Percentiles rank a stretch among this genome's conserved stretches.
phyloP scores from a whole-genome alignment of 129 eudicot genomes.

The Pulicaria dysenterica region DNA sequence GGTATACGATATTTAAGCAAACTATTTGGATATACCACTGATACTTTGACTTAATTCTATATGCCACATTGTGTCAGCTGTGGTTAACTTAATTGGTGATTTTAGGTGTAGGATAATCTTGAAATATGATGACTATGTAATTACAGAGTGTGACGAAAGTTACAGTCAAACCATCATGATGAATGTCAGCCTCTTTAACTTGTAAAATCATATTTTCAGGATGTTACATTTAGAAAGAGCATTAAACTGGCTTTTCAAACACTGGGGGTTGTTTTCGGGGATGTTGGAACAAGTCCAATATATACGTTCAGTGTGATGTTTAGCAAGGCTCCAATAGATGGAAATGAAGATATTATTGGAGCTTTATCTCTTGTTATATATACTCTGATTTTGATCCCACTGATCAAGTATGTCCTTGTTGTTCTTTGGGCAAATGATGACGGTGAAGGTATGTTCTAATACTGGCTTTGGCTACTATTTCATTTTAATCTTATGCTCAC shows the following conservation, averaged over 20 bases:
- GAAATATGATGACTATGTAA: neutral
- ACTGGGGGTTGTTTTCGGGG: slow-evolving; percentile 98
- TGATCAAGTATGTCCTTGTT: slow-evolving; percentile 75
- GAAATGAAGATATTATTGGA: slow-evolving; percentile 87
- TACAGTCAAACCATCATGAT: neutral
- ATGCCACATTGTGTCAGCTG: too few species aligned
- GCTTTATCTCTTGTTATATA: slow-evolving; percentile 93
- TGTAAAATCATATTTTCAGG: slow-evolving; percentile 52
- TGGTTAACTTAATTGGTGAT: too few species aligned
- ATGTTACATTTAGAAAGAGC: slow-evolving; percentile 52
- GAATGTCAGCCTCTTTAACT: neutral
- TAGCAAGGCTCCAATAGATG: slow-evolving; percentile 81
- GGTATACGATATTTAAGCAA: too few species aligned
- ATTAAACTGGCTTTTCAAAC: slow-evolving; percentile 73
- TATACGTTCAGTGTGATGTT: slow-evolving; percentile 96
- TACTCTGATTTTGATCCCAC: slow-evolving; percentile 72
- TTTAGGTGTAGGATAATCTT: too few species aligned
- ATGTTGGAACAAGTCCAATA: slow-evolving; percentile 92
- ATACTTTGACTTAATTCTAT: too few species aligned
- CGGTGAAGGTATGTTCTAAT: slow-evolving; percentile 72
- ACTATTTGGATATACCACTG: too few species aligned
- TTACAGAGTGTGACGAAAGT: slow-evolving; percentile 2
- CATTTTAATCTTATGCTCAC: slow-evolving; percentile 7
- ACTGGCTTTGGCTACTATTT: neutral
- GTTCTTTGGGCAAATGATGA: slow-evolving; percentile 96